A percentile compares a stretch with the other conserved stretches of the same genome.
These are phyloP conservation scores for Cylindrotheca closterium DNA, from an alignment of 108 stramenopile genomes.

Conservation along the genomic window DNA sequence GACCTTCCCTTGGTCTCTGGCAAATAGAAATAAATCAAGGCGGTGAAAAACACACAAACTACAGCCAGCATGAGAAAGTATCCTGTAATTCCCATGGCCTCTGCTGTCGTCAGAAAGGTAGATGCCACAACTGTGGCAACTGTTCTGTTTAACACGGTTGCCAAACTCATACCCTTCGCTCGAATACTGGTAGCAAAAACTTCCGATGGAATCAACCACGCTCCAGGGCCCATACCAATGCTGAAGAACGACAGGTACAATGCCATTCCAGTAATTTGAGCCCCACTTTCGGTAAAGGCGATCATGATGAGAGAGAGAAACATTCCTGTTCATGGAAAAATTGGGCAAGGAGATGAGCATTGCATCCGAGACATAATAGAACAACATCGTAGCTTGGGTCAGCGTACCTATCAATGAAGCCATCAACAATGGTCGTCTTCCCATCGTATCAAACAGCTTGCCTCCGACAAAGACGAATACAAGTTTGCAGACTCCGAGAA, in stretches of 20 bases:
- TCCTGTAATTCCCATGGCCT: slow-evolving; percentile 51
- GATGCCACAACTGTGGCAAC: slow-evolving; percentile 79
- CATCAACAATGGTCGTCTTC: slow-evolving; percentile 72
- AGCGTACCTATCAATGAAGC: slow-evolving; percentile 53
- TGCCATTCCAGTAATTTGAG: slow-evolving; percentile 32
- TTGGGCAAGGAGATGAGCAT: neutral
- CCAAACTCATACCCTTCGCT: slow-evolving; percentile 86
- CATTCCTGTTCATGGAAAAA: slow-evolving; percentile 21
- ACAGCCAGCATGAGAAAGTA: slow-evolving; percentile 69
- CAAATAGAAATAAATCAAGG: slow-evolving; percentile 63
- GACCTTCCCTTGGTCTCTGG: slow-evolving; percentile 85
- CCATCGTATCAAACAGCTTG: slow-evolving; percentile 62
- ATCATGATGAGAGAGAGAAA: slow-evolving; percentile 43
- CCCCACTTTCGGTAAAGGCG: slow-evolving; percentile 37
- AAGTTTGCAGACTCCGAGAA: slow-evolving; percentile 69
- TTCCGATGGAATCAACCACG: slow-evolving; percentile 87
- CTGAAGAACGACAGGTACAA: slow-evolving; percentile 81
- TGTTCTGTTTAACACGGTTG: slow-evolving; percentile 78
- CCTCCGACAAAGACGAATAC: slow-evolving; percentile 60
- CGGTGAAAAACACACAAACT: slow-evolving; percentile 49
- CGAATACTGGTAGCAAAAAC: slow-evolving; percentile 81
- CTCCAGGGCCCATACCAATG: slow-evolving; percentile 82
- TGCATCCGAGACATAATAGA: neutral
- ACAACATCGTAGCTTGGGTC: neutral
- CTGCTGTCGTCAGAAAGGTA: slow-evolving; percentile 77